Evolutionary conservation across 805 yeast species (phyloP), one percentile per base, ranked within the genome.

Genomic region (Starmerella khaoyaiensis): DNA sequence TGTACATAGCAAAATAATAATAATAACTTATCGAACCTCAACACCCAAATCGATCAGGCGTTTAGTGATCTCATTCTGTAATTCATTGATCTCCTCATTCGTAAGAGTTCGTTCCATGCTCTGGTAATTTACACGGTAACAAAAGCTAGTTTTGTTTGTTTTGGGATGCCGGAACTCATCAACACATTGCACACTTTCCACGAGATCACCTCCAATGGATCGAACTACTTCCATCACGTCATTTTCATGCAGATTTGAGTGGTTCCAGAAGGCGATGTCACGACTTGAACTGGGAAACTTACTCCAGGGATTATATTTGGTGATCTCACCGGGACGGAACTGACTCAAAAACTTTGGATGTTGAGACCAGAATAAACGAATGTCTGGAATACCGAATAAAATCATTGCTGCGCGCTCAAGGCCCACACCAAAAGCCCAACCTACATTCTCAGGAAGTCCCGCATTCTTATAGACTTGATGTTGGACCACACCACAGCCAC

Each of bases 391-490:
- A 17, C 93, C 95, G 61, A 86, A 90, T 35, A 90, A 64, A 15
- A 90, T 63, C 98, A 90, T 90, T 25, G 98, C 97, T 41, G 87
- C 73, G 53, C 98, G 69, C 57, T 90, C 98, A 34, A 90, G 65
- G 0, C 98, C 98, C 35, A 90, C 67, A 15, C 98, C 98, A 62
- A 90, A 90, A 2, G 98, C 98, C 97, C 98, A 90, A 3, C 95
- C 93, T 31, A 87, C 66, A 42, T 73, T 68, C 30, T 63, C 53
- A 14, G 59, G 53, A 35, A 76, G 64, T 0, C 82, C 93, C 1
- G 95, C 71, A 47, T 77, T 79, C 17, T 71, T 62, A 26, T 83
- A 64, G 0, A 87, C 93, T 34, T 73, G 74, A 48, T 82, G 78
- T 47, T 74, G 74, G 6, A 84, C 94, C 25, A 87, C 68, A 19